Conservation (phyloP, 441 rosid species). For the Gossypium laxum region DNA sequence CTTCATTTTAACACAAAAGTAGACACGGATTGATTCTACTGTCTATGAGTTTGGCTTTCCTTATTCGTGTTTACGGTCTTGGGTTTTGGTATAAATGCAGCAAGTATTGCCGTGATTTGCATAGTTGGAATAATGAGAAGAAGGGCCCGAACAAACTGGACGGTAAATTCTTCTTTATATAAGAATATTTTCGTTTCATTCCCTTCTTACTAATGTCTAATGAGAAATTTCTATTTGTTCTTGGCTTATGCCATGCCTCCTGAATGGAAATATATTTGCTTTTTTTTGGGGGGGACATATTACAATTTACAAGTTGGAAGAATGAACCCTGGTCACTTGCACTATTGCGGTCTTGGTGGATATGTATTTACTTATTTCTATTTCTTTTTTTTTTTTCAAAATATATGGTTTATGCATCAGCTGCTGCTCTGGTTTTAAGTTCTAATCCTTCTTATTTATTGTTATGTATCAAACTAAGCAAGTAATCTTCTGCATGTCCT, state of each 20-base stretch:
- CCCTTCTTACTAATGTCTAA: background rate
- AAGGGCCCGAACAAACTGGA: constrained; percentile 22
- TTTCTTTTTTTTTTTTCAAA: background rate
- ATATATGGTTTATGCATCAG: background rate
- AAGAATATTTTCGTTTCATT: background rate
- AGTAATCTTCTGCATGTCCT: background rate
- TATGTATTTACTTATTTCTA: background rate
- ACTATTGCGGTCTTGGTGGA: background rate
- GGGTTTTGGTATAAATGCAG: constrained; percentile 51
- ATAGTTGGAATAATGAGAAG: constrained; percentile 38
- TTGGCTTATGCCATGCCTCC: constrained; percentile 5
- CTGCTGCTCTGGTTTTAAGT: background rate
- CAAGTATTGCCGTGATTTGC: constrained; percentile 39
- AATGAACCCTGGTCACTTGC: too few species aligned
- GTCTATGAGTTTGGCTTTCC: constrained; percentile 22
- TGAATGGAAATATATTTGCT: background rate
- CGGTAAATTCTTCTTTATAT: constrained; percentile 30
- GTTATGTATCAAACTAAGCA: background rate
- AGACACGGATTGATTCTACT: background rate
- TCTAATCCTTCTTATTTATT: background rate
- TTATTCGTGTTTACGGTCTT: constrained; percentile 48
- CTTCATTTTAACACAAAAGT: background rate
- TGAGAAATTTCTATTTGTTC: constrained; percentile 6
- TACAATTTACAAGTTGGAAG: too few species aligned
- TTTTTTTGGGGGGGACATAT: background rate